Evolutionary conservation across 768 basidiomycete species (phyloP), one percentile per base, ranked within the genome.

Genomic region (Tricholoma furcatifolium): DNA sequence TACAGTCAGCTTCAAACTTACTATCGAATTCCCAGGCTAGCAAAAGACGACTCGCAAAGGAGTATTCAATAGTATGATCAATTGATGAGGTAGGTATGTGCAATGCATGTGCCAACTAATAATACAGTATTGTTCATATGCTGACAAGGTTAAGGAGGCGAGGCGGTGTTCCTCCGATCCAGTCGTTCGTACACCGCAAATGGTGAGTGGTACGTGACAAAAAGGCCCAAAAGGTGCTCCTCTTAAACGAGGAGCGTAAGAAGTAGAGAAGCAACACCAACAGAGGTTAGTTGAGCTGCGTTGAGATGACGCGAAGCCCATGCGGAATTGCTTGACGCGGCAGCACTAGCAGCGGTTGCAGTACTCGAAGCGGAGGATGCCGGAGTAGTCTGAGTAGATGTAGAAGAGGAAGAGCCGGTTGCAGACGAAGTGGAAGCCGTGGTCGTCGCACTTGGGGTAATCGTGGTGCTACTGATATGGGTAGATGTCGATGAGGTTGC

Each of bases 261-360:
- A 34, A 62, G 30, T 39, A 65, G 36, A 5, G 56, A 59, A 15
- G 57, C 54, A 38, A 63, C 55, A 46, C 68, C 58, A 34, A 60
- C 23, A 30, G 45, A 46, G 39, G 60, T 17, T 47, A 58, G 36
- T 15, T 51, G 60, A 24, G 32, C 41, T 47, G 55, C 55, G 47
- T 45, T 46, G 10, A 60, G 23, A 34, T 48, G 59, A 46, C 50
- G 58, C 10, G 59, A 40, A 23, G 65, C 57, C 62, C 62, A 66
- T 32, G 66, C 70, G 20, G 64, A 63, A 47, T 64, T 69, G 15
- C 54, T 67, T n/a, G 61, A 56, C 2, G 65, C 54, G 2, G 65
- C 42, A 43, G 63, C 51, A 4, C 58, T 43, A 12, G 62, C 45
- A 47, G 56, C 43, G 8, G 69, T 62, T 17, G 59, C 48, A 11